A percentile compares a stretch with the other conserved stretches of the same genome.
Evolutionary conservation across 176 grass and related monocot genomes (phyloP).

Genomic region (Tillandsia fasciculata): DNA sequence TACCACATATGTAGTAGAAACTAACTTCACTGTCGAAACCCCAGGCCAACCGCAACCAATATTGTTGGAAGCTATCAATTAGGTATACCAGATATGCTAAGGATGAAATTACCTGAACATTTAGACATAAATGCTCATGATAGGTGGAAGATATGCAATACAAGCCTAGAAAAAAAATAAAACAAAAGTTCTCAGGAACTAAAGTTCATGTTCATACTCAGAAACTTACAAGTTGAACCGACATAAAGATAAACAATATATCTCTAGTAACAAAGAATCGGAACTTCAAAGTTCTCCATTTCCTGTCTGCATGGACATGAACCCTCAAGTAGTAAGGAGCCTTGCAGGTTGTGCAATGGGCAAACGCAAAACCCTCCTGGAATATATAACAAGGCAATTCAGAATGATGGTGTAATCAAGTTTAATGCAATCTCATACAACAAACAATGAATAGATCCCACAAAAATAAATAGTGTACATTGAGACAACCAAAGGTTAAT

Average conservation of each 20-base stretch:
- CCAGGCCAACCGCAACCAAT: slow-evolving; percentile 81
- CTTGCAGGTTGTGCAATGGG: slow-evolving; percentile 99
- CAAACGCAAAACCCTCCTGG: slow-evolving; percentile 99
- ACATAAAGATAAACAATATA: slow-evolving; percentile 88
- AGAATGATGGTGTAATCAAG: background rate
- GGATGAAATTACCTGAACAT: slow-evolving; percentile 71
- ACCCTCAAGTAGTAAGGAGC: slow-evolving; percentile 96
- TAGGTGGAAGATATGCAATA: slow-evolving; percentile 20
- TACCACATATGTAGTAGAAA: slow-evolving; percentile 99
- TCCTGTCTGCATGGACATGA: slow-evolving; percentile 92
- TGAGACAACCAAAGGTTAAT: background rate
- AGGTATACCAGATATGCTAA: slow-evolving; percentile 84
- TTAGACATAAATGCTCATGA: background rate
- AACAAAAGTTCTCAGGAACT: background rate
- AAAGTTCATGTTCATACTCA: background rate
- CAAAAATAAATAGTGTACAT: background rate
- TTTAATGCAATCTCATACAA: background rate
- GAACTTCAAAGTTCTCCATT: slow-evolving; percentile 95
- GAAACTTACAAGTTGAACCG: slow-evolving; percentile 80
- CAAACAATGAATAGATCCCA: background rate
- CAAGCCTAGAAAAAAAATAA: slow-evolving; percentile 17
- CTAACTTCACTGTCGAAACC: slow-evolving; percentile 90
- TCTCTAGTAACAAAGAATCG: slow-evolving; percentile 99
- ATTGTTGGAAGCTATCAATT: slow-evolving; percentile 84
- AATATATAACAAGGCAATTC: slow-evolving; percentile 2